Percentiles rank a stretch among this genome's conserved stretches.
Conservation (phyloP, 345 rosid genomes). For the Arabidopsis arenosa region DNA sequence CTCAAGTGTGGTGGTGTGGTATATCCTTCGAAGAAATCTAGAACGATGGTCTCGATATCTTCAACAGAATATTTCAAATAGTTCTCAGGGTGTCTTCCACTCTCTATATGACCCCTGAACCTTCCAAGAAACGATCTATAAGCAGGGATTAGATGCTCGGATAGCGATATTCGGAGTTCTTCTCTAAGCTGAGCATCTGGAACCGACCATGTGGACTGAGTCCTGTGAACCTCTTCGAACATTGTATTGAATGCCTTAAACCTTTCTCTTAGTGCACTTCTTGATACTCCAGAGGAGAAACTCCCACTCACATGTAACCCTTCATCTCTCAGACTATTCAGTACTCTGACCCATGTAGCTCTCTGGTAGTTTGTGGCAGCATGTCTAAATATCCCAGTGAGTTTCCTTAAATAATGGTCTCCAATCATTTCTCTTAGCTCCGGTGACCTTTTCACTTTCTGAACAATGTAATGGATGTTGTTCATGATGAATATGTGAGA, state of each 20-base stretch:
- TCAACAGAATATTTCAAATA: conserved; percentile 86
- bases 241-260: conserved; percentile 86
- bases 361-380: conserved; percentile 85
- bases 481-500: conserved; percentile 88
- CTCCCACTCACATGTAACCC: conserved; percentile 87
- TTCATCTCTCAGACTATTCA: conserved; percentile 86
- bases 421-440: conserved; percentile 93
- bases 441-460: conserved; percentile 79
- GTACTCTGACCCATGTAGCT: conserved; percentile 81
- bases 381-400: conserved; percentile 77
- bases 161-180: conserved; percentile 87
- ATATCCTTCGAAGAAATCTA: conserved; percentile 95
- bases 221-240: conserved; percentile 92
- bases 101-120: conserved; percentile 89
- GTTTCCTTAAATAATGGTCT: conserved; percentile 74
- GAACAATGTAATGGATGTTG: conserved; percentile 88
- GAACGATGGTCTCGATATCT: conserved; percentile 80
- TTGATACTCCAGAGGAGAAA: conserved; percentile 89
- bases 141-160: conserved; percentile 87
- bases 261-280: conserved; percentile 80
- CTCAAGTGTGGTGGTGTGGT: conserved; percentile 74
- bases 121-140: conserved; percentile 93
- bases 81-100: conserved; percentile 93
- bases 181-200: conserved; percentile 87
- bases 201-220: conserved; percentile 77